Conservation (phyloP, 371 early-diverging fungal species). For the Actinomucor elegans region DNA sequence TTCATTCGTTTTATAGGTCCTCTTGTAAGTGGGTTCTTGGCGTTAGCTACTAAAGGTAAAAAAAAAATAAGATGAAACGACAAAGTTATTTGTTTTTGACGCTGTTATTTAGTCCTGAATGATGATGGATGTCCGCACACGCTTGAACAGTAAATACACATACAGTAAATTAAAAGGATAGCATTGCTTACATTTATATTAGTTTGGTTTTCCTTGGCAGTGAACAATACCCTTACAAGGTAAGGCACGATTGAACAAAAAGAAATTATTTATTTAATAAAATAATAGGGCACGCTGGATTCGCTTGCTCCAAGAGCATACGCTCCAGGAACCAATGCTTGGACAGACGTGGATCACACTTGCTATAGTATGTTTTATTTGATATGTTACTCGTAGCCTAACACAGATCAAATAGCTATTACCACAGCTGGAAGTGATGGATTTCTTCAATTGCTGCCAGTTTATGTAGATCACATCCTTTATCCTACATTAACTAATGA, state of each 20-base stretch:
- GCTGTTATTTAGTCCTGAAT: conserved; percentile 50
- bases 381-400: no score
- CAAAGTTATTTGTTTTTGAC: no score
- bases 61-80: neutral
- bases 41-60: conserved; percentile 55
- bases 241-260: neutral
- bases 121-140: conserved; percentile 59
- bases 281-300: conserved; percentile 50
- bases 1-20: conserved; percentile 29
- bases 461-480: conserved; percentile 55
- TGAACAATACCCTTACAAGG: conserved; percentile 57
- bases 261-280: neutral
- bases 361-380: conserved; percentile 42
- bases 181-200: neutral
- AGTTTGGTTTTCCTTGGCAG: conserved; percentile 56
- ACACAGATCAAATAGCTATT: conserved; percentile 29
- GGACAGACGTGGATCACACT: conserved; percentile 46
- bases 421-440: conserved; percentile 60
- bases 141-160: conserved; percentile 48
- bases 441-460: conserved; percentile 48
- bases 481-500: conserved; percentile 58
- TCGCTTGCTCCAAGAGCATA: conserved; percentile 56
- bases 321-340: conserved; percentile 60
- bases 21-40: conserved; percentile 52
- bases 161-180: neutral